Percentiles rank a stretch among this genome's conserved stretches.
These are phyloP conservation scores for Stentor roeselii DNA, from an alignment of 73 alveolate species.

Conservation along the genomic window DNA sequence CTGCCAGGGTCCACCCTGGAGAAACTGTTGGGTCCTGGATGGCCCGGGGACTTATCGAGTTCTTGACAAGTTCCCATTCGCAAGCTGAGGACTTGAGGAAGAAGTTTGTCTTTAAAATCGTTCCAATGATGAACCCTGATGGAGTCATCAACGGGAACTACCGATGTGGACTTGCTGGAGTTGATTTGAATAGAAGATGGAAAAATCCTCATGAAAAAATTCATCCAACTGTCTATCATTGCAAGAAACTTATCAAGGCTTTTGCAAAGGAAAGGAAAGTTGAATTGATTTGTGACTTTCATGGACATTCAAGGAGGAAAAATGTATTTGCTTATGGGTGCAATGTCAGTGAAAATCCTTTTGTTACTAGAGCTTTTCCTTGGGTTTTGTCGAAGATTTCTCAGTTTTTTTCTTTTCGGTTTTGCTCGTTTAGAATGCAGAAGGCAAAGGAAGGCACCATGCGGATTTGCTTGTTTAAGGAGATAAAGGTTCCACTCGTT, in stretches of 20 bases:
- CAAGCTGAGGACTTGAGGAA: constrained; percentile 84
- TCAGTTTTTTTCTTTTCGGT: constrained; percentile 62
- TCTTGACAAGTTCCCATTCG: constrained; percentile 78
- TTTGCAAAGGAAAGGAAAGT: constrained; percentile 90
- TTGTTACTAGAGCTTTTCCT: constrained; percentile 55
- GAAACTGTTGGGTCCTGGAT: constrained; percentile 87
- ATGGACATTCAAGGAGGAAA: constrained; percentile 98
- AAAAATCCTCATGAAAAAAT: constrained; percentile 91
- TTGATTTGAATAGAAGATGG: constrained; percentile 98
- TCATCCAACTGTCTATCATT: constrained; percentile 91
- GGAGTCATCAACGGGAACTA: constrained; percentile 99
- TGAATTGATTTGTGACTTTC: constrained; percentile 94
- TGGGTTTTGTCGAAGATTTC: constrained; percentile 69
- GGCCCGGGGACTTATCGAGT: constrained; percentile 76
- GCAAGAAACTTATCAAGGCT: constrained; percentile 90
- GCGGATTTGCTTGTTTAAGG: constrained; percentile 75
- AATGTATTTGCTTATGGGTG: constrained; percentile 18
- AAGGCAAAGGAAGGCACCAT: constrained; percentile 81
- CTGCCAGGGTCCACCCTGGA: constrained; percentile 99
- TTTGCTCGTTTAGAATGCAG: constrained; percentile 77
- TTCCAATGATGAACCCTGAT: constrained; percentile 99
- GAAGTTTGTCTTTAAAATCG: constrained; percentile 76
- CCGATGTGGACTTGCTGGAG: constrained; percentile 85
- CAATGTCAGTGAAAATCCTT: not conserved
- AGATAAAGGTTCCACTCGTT: constrained; percentile 43